Conservation (phyloP, 2,329 filamentous ascomycete species). For the Ophiognomonia clavigignenti-juglandacearum region DNA sequence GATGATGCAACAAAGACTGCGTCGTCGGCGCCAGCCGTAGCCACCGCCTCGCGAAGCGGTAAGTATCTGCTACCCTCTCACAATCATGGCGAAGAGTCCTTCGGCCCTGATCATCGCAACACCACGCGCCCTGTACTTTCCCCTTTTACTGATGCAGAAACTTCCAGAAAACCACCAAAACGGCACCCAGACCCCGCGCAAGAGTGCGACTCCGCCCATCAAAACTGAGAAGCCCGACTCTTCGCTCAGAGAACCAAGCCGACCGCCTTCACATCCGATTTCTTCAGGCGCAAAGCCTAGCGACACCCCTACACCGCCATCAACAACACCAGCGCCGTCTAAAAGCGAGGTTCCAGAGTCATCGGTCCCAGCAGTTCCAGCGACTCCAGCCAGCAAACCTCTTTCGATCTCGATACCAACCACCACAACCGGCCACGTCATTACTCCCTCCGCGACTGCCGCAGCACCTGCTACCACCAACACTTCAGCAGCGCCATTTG, state of each 20-base stretch:
- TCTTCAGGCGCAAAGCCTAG: not conserved
- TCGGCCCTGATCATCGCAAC: not conserved
- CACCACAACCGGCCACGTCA: not conserved
- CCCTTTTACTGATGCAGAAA: not conserved
- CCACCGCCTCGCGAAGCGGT: conserved; percentile 14
- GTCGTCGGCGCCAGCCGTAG: conserved; percentile 17
- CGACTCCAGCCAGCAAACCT: not conserved
- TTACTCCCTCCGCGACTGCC: not conserved
- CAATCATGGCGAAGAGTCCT: not conserved
- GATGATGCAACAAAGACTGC: conserved; percentile 16
- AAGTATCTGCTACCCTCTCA: not conserved
- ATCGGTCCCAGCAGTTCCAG: not conserved
- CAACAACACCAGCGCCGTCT: not conserved
- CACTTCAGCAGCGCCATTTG: not conserved
- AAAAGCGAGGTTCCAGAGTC: not conserved
- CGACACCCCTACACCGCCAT: not conserved
- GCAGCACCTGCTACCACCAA: not conserved
- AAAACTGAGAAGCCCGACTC: conserved; percentile 4
- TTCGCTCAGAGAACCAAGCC: not conserved
- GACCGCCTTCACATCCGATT: not conserved
- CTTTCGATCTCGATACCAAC: conserved; percentile 5
- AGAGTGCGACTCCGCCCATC: not conserved
- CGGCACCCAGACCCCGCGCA: not conserved
- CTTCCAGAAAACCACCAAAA: conserved; percentile 7
- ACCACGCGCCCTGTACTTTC: too few relatives aligned